These are phyloP conservation scores for Coleophoma crateriformis DNA, from an alignment of 2,329 filamentous ascomycete genomes.

Conservation along the genomic window DNA sequence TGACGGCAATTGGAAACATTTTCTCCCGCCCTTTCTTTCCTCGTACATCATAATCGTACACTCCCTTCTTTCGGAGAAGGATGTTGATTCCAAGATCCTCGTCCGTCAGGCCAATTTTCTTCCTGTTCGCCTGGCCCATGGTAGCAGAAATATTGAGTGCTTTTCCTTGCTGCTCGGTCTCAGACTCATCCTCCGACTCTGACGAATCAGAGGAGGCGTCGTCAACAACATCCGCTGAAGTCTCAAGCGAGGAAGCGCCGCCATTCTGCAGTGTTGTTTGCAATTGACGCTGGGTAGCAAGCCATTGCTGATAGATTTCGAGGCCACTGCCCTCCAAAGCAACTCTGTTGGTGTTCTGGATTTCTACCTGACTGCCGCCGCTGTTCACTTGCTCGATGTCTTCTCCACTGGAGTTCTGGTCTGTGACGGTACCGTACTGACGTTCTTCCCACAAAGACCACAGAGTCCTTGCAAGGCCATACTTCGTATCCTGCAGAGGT, in stretches of 20 bases:
- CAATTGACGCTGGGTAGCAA: slow-evolving; percentile 81
- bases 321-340: slow-evolving; percentile 73
- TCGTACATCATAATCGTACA: slow-evolving; percentile 90
- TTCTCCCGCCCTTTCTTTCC: slow-evolving; percentile 89
- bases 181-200: slow-evolving; percentile 81
- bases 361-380: slow-evolving; percentile 54
- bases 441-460: slow-evolving; percentile 76
- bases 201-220: slow-evolving; percentile 84
- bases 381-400: slow-evolving; percentile 62
- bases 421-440: slow-evolving; percentile 55
- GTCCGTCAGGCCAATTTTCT: slow-evolving; percentile 81
- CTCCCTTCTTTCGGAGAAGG: slow-evolving; percentile 77
- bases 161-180: slow-evolving; percentile 85
- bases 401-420: slow-evolving; percentile 47
- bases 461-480: slow-evolving; percentile 60
- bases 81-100: slow-evolving; percentile 91
- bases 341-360: slow-evolving; percentile 56
- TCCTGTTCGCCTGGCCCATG: slow-evolving; percentile 75
- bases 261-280: slow-evolving; percentile 73
- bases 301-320: slow-evolving; percentile 81
- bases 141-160: slow-evolving; percentile 84
- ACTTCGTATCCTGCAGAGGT: slow-evolving; percentile 20
- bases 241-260: slow-evolving; percentile 62
- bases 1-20: slow-evolving; percentile 82
- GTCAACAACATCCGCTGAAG: slow-evolving; percentile 68